phyloP scores from a whole-genome alignment of 2,329 filamentous ascomycete genomes.

The Mycosphaerella sp. region DNA sequence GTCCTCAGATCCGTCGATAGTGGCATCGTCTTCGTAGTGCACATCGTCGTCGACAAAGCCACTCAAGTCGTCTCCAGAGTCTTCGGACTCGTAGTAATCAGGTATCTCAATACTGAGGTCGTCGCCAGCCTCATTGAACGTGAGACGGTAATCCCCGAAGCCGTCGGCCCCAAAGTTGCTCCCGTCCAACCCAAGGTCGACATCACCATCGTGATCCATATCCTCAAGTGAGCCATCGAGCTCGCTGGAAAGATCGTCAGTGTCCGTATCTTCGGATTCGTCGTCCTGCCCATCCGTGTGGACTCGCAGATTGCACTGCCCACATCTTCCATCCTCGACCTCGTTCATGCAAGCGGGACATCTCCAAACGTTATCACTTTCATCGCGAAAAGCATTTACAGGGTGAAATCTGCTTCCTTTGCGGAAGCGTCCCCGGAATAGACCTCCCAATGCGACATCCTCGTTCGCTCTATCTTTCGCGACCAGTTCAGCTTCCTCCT shows the following conservation, averaged over 20 bases:
- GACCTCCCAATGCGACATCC: constrained; percentile 46
- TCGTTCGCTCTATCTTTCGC: constrained; percentile 54
- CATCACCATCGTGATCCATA: constrained; percentile 30
- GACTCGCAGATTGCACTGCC: constrained; percentile 48
- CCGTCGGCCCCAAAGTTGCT: constrained; percentile 5
- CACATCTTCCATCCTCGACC: constrained; percentile 54
- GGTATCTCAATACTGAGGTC: neutral
- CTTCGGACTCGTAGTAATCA: neutral
- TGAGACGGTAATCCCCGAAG: neutral
- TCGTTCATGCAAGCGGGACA: constrained; percentile 60
- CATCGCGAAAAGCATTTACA: constrained; percentile 46
- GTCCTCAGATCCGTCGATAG: constrained; percentile 14
- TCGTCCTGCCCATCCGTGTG: constrained; percentile 35
- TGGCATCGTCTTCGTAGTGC: constrained; percentile 8
- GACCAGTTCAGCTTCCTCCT: constrained; percentile 54
- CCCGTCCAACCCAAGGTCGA: constrained; percentile 16
- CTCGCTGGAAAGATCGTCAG: constrained; percentile 30
- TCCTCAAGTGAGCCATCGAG: constrained; percentile 40
- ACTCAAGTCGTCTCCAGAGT: constrained; percentile 12
- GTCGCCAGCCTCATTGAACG: neutral
- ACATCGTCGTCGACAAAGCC: constrained; percentile 18
- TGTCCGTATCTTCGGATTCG: constrained; percentile 35
- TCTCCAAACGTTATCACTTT: constrained; percentile 54
- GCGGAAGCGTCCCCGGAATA: constrained; percentile 58
- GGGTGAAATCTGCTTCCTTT: constrained; percentile 20